A percentile compares a stretch with the other conserved stretches of the same genome.
Conservation (phyloP, 1,284 basidiomycete genomes). For the Amylostereum chailletii region DNA sequence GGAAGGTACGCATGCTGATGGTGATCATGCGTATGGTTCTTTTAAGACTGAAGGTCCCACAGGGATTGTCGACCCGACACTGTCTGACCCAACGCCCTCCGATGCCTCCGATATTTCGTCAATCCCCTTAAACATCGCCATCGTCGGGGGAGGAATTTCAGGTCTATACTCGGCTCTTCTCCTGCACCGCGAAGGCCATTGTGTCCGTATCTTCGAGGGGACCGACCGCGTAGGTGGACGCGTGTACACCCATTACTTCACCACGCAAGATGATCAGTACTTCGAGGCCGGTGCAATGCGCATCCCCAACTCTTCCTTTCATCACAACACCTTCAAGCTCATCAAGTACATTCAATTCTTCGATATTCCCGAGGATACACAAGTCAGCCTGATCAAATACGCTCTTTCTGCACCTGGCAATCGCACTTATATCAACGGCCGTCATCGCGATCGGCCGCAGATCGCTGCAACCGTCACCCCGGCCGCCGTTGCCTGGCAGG, state of each 20-base stretch:
- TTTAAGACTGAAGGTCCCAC: no score
- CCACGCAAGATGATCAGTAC: conserved; percentile 13
- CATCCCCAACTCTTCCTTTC: conserved; percentile 14
- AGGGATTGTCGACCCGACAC: no score
- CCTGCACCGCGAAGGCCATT: conserved; percentile 7
- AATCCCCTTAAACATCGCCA: conserved; percentile 3
- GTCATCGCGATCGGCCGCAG: background rate
- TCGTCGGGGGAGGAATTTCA: conserved; percentile 14
- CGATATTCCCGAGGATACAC: conserved; percentile 6
- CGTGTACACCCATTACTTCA: conserved; percentile 14
- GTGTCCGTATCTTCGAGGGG: conserved; percentile 13
- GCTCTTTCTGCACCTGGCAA: conserved; percentile 12
- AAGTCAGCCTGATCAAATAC: conserved; percentile 13
- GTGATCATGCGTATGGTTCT: no score
- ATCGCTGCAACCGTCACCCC: no score
- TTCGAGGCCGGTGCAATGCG: conserved; percentile 18
- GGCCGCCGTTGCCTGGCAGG: no score
- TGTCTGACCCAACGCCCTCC: no score
- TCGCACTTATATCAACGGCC: conserved; percentile 12
- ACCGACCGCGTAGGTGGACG: conserved; percentile 14
- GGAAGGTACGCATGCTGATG: no score
- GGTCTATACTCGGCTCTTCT: conserved; percentile 14
- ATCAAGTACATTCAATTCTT: conserved; percentile 6
- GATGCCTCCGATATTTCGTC: no score
- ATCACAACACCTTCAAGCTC: conserved; percentile 13